A percentile compares a stretch with the other conserved stretches of the same genome.
Evolutionary conservation across 768 basidiomycete species (phyloP).

Genomic region (Imleria badia): DNA sequence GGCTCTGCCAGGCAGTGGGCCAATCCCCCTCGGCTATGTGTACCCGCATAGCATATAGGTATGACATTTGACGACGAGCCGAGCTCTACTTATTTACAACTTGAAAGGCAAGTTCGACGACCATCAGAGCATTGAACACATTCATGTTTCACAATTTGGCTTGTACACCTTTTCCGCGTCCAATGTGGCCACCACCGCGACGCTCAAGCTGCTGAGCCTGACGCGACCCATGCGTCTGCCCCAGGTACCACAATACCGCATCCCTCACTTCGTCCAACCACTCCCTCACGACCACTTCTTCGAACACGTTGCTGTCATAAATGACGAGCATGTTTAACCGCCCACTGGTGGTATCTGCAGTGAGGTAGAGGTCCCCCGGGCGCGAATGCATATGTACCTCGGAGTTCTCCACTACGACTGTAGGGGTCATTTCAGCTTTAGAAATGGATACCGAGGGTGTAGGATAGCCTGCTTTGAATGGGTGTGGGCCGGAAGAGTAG

Average conservation of each 20-base stretch:
- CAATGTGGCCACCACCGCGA: too few relatives aligned
- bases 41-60: too few relatives aligned
- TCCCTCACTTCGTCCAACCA: slow-evolving; percentile 47
- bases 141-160: too few relatives aligned
- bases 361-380: slow-evolving; percentile 45
- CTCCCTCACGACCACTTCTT: slow-evolving; percentile 40
- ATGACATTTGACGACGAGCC: too few relatives aligned
- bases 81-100: too few relatives aligned
- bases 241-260: slow-evolving; percentile 34
- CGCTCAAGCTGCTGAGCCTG: too few relatives aligned
- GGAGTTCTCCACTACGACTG: slow-evolving; percentile 6
- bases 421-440: slow-evolving; percentile 1
- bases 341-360: slow-evolving; percentile 35
- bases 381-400: slow-evolving; percentile 38
- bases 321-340: slow-evolving; percentile 34
- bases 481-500: slow-evolving; percentile 15
- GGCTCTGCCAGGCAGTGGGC: background rate
- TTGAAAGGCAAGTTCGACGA: too few relatives aligned
- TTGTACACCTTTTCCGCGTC: too few relatives aligned
- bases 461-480: slow-evolving; percentile 6
- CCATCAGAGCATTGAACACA: too few relatives aligned
- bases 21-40: too few relatives aligned
- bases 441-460: background rate
- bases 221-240: slow-evolving; percentile 5
- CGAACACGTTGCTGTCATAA: slow-evolving; percentile 49